phyloP scores from a whole-genome alignment of 2,329 filamentous ascomycete genomes.

The Beauveria pseudobassiana region DNA sequence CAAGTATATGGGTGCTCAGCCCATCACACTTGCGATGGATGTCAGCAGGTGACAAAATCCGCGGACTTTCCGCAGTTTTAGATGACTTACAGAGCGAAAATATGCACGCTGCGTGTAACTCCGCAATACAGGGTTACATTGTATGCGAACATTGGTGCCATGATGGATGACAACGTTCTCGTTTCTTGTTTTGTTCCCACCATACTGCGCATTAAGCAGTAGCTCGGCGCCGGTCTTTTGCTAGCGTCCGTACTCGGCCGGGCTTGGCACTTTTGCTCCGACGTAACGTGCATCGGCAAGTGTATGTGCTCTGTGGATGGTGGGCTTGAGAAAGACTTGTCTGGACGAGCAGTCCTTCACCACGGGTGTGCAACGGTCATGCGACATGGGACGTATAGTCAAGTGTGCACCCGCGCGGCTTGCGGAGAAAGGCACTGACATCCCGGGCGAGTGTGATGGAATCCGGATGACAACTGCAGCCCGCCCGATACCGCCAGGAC shows the following conservation, averaged over 20 bases:
- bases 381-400: too few species aligned
- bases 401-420: too few species aligned
- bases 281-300: neutral
- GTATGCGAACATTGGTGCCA: neutral
- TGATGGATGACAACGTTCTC: neutral
- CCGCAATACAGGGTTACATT: neutral
- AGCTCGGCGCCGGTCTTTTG: neutral
- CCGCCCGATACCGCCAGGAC: too few species aligned
- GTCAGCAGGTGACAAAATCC: neutral
- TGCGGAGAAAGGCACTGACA: too few species aligned
- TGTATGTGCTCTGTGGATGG: neutral
- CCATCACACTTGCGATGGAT: neutral
- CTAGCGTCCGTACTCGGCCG: neutral
- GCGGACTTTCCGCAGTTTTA: neutral
- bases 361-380: too few species aligned
- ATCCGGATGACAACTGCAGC: too few species aligned
- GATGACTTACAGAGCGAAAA: neutral
- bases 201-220: neutral
- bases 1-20: neutral
- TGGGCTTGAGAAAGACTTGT: neutral
- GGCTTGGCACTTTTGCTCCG: neutral
- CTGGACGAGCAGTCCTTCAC: too few species aligned
- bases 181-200: neutral
- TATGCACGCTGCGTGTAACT: neutral
- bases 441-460: too few species aligned